Base-by-base conservation (phyloP, 2,329 filamentous ascomycete species). In the Cytospora piceae region DNA sequence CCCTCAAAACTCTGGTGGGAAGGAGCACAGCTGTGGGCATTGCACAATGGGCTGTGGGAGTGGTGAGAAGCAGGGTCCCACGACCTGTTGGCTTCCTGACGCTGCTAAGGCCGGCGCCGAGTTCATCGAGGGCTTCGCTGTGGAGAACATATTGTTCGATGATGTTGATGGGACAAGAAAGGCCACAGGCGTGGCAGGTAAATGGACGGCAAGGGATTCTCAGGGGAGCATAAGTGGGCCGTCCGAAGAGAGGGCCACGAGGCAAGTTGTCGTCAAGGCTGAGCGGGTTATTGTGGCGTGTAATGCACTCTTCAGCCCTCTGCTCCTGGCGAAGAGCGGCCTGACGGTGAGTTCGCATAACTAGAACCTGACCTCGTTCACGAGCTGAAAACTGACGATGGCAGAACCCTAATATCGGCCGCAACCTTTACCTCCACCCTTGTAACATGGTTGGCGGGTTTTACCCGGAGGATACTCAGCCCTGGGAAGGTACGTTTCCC, bases 61-160 rank as follows among this genome's bases (percentile, higher is more conserved):
- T 2, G 87, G 84, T 56, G 87, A 88, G 69, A 97, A 97, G 79
- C 88, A 90, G 75, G 93, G 94, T 0, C 91, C 94, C 0, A 85
- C 86, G 0, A 87, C 91, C 29, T 87, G 87, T 8, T 97, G 88
- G 82, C 80, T 97, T 17, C 91, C 91, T 0, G 92, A 93, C 71
- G 93, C 94, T 2, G 90, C 89, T 0, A 83, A 83, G 61, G 87
- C 90, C 0, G 93, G 93, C 0, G 91, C 93, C 0, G 81, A 85
- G 69, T 97, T 97, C 74, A 85, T 96, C 65, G 93, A 97, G 79
- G 93, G 93, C 0, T 92, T 95, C 72, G 77, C 87, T 24, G 91
- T 88, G 0, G 85, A 91, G 15, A 84, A 84, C 67, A 81, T 97
- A 20, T 70, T 91, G 0, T 96, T 96, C 74, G 85, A 88, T 27